Evolutionary conservation across 2,329 filamentous ascomycete genomes (phyloP), one percentile per base, ranked within the genome.

Genomic region (Ampelomyces quisqualis): DNA sequence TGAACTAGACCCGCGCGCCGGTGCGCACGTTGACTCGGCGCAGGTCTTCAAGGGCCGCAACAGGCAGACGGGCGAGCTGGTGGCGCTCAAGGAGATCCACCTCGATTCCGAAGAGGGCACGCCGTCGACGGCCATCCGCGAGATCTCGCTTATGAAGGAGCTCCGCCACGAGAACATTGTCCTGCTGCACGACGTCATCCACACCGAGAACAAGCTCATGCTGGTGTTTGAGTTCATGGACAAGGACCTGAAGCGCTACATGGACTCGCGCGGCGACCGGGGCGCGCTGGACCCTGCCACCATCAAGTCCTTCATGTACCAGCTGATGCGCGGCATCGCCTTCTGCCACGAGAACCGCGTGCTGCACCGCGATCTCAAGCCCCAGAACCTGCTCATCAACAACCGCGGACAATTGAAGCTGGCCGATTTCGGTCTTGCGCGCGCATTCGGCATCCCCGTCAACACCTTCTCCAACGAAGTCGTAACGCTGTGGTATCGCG

Each of bases 171-270:
- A 96, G 69, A 97, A 96, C 67, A 97, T 98, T 55, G 90, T 98
- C 59, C 88, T 86, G 44, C 83, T 98, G 4, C 89, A 97, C 78
- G 93, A 98, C 77, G 93, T 98, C 41, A 97, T 98, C 62, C 93
- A 98, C 71, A 98, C 93, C 43, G 93, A 98, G 76, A 98, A 97
- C 74, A 98, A 98, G 70, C 82, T 98, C 43, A 98, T 98, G 93
- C 84, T 98, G 27, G 93, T 98, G 7, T 98, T 98, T 59, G 93
- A 98, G 70, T 95, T 85, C 71, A 96, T 98, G 91, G 93, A 98
- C 71, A 90, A 90, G 67, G 93, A 98, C 64, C 75, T 98, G 8
- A 98, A 98, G 77, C 89, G 94, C 66, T 97, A 96, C 72, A 98
- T 98, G 93, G 93, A 98, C 68, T 88, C 85, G 5, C 80, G 90